These are phyloP conservation scores for Xylaria bambusicola DNA, from an alignment of 495 filamentous ascomycete species.

Conservation along the genomic window DNA sequence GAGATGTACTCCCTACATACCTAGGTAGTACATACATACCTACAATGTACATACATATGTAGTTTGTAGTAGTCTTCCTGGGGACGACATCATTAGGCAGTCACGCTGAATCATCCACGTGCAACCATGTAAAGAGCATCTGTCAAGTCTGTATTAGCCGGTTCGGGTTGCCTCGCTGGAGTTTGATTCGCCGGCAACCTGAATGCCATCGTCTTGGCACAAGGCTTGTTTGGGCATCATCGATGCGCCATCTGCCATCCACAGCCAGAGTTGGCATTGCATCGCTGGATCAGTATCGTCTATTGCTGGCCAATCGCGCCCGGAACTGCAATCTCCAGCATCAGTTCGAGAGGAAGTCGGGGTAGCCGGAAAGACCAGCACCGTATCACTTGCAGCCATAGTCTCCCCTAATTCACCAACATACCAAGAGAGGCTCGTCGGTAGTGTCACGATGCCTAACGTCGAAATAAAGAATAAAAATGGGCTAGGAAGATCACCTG, in stretches of 20 bases:
- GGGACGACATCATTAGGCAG: no score
- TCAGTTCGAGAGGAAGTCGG: neutral
- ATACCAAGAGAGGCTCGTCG: no score
- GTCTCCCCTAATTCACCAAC: neutral
- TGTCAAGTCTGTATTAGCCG: neutral
- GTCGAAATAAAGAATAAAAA: neutral
- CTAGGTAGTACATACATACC: neutral
- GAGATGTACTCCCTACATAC: neutral
- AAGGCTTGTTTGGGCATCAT: slow-evolving; percentile 14
- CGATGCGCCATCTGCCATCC: neutral
- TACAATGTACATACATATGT: no score
- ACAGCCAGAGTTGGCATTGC: neutral
- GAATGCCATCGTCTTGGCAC: slow-evolving; percentile 7
- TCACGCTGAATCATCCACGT: no score
- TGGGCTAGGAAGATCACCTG: slow-evolving; percentile 28
- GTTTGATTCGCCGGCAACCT: slow-evolving; percentile 8
- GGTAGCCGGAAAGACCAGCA: neutral
- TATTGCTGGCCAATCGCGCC: neutral
- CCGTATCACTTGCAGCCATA: neutral
- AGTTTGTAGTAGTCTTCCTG: no score
- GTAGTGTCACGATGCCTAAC: neutral
- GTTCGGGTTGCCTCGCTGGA: slow-evolving; percentile 4
- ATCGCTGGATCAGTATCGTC: neutral
- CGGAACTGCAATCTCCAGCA: neutral
- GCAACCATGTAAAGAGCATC: no score